Evolutionary conservation across 306 rosid genomes (phyloP), one percentile per base, ranked within the genome.

Genomic region (Lathyrus sativus): DNA sequence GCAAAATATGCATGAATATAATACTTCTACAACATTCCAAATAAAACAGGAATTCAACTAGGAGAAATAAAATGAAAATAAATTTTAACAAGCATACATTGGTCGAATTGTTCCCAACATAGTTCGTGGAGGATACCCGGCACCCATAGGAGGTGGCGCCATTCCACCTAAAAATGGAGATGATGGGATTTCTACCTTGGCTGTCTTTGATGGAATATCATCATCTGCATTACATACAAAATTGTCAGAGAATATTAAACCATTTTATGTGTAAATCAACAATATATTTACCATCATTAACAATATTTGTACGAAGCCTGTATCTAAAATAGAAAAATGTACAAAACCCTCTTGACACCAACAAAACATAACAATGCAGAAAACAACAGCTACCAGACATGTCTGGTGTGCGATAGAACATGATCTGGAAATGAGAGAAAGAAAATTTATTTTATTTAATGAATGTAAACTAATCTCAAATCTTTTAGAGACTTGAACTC

Each of bases 91-190:
- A 71, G 60, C 97, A 76, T 88, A 95, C 99, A 91, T 76, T 65
- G 90, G 91, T 63, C 76, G 91, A 74, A 86, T 68, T 59, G 84
- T 39, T 19, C 91, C 89, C 66, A 87, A 18, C 75, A 83, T 75
- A 53, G 90, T 58, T 55, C 80, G 97, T 38, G 93, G 87, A 83
- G 95, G 90, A 78, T 95, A 93, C 29, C 83, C 75, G 53, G 88
- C 10, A 48, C 95, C 96, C 79, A 90, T 33, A 7, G 89, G 79
- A 68, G 95, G 89, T 48, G 89, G 96, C 67, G 80, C 82, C 68
- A 81, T 72, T 65, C 91, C 85, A 57, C 89, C 91, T 51, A 81
- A 82, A 80, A 76, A 74, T 58, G 80, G 92, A 45, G 77, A 77
- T 28, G 89, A 58, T 55, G 92, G 88, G 62, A 85, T 71, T 65